These are phyloP conservation scores for Globisporangium radiosum DNA, from an alignment of 352 stramenopile genomes.

Conservation along the genomic window DNA sequence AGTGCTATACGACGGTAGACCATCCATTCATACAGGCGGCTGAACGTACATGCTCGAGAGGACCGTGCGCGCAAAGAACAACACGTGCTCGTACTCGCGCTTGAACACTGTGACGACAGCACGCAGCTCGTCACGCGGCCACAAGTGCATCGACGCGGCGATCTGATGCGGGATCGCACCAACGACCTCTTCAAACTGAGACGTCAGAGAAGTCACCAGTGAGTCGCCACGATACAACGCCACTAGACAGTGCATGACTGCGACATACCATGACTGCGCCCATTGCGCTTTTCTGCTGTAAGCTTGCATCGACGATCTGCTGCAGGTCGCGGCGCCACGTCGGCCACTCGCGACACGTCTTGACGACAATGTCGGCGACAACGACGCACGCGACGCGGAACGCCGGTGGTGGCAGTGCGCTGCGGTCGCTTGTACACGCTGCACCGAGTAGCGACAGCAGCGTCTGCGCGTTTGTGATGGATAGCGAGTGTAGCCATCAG, in stretches of 20 bases:
- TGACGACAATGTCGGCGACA: conserved; percentile 40
- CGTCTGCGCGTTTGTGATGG: conserved; percentile 17
- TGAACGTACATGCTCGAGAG: conserved; percentile 34
- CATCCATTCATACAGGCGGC: no score
- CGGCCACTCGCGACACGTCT: conserved; percentile 31
- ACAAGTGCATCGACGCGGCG: conserved; percentile 17
- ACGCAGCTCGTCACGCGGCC: conserved; percentile 19
- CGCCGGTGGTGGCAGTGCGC: conserved; percentile 14
- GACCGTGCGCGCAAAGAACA: conserved; percentile 32
- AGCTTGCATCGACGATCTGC: conserved; percentile 32
- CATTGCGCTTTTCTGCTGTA: conserved; percentile 23
- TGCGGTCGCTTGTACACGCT: conserved; percentile 18
- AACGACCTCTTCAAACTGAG: conserved; percentile 38
- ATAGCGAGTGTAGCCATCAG: conserved; percentile 7
- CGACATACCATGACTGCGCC: conserved; percentile 27
- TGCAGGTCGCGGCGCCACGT: conserved; percentile 46
- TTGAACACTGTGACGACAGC: conserved; percentile 28
- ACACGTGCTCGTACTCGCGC: conserved; percentile 29
- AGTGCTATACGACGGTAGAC: no score
- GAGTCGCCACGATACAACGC: no score
- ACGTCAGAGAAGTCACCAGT: no score
- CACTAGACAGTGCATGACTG: no score
- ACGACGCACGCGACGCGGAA: conserved; percentile 45
- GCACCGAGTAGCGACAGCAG: conserved; percentile 35
- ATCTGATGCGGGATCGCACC: conserved; percentile 46